Base-by-base conservation (phyloP, 805 yeast species). In the Barnettozyma pratensis region DNA sequence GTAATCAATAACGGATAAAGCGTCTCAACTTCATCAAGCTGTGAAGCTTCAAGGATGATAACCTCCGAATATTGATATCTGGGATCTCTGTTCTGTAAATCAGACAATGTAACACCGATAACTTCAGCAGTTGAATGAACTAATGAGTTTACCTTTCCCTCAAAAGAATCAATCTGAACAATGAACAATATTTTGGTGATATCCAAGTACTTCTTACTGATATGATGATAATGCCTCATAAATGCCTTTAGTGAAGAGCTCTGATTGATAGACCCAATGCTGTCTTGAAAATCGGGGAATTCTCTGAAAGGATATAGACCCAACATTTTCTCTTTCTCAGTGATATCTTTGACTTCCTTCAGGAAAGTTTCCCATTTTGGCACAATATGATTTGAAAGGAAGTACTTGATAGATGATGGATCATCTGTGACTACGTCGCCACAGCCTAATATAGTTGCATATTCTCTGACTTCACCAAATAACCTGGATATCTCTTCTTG, bases 391-490 rank as follows among this genome's bases (percentile, higher is more conserved):
- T 55, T 53, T 7, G 49, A 50, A 52, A 49, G 69, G 45, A 74
- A 70, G 27, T 53, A 57, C 6, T 44, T 48, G 0, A 76, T 73
- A 4, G 73, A 62, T n/a, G 62, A 65, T 11, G 68, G 56, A 31
- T 70, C 66, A 39, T 66, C 67, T 3, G 71, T 73, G 55, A 67
- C 68, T 0, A 65, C 69, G 3, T 72, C 74, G 2, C 63, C 64
- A 12, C 63, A 51, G 1, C 55, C 61, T 30, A 71, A 35, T 3
- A 53, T 39, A 2, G 47, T 44, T 0, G 76, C 72, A 8, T 72
- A 47, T 2, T 50, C 42, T 32, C 60, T 67, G 34, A 73, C 31
- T 55, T 43, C 6, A 31, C 34, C 14, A 69, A 51, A 7, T 60
- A 47, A 0, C 19, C 14, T 2, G 9, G 4, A 10, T 61, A 55